These are phyloP conservation scores for Trypanosoma melophagium DNA, from an alignment of 208 protist genomes.

Conservation along the genomic window DNA sequence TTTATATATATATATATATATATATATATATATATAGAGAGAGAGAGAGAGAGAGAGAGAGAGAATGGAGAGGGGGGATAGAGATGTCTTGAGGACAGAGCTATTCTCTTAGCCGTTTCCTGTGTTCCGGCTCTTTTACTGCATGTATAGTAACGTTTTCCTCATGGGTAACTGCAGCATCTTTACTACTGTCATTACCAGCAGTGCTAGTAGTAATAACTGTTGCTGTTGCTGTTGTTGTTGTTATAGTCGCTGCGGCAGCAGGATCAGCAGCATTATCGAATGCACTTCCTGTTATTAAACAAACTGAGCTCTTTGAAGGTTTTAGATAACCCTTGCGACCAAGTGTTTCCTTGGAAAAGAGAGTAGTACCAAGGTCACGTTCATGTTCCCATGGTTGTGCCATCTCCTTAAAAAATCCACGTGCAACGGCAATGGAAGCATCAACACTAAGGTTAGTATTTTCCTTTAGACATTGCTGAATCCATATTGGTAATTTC, in stretches of 20 bases:
- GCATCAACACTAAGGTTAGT: constrained; percentile 90
- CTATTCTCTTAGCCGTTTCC: constrained; percentile 34
- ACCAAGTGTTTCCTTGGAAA: constrained; percentile 42
- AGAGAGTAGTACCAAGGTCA: constrained; percentile 85
- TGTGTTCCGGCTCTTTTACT: constrained; percentile 47
- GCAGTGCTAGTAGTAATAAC: no score
- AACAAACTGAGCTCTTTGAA: constrained; percentile 11
- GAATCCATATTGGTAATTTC: constrained; percentile 92
- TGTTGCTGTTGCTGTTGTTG: no score
- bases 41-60: constrained; percentile 17
- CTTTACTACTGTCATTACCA: no score
- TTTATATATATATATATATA: constrained; percentile 7
- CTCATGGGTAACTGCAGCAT: constrained; percentile 5
- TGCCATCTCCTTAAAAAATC: constrained; percentile 95
- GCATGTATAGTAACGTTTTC: constrained; percentile 41
- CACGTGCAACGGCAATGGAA: constrained; percentile 82
- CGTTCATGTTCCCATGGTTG: constrained; percentile 91
- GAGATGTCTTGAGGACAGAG: background rate
- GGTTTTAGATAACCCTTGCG: constrained; percentile 28
- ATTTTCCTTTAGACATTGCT: constrained; percentile 88
- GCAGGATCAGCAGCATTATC: background rate
- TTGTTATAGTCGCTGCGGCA: no score
- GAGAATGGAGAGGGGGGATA: background rate
- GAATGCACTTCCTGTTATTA: background rate
- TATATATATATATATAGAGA: background rate